Percentiles rank a stretch among this genome's conserved stretches.
Evolutionary conservation across 495 filamentous ascomycete genomes (phyloP).

Genomic region (Ascodesmis nigricans): DNA sequence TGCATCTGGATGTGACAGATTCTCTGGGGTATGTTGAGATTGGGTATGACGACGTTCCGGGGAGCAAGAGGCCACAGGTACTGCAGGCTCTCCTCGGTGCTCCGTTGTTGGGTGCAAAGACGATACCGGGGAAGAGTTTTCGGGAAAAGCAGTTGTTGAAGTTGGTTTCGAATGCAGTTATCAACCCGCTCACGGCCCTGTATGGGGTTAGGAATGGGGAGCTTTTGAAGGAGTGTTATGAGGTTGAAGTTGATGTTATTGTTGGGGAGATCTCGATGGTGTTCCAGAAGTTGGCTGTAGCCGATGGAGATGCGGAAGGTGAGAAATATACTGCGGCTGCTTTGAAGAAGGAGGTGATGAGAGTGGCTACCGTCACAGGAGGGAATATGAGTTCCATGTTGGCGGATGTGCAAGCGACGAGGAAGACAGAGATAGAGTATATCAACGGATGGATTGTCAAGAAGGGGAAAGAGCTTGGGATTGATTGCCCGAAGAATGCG

Average conservation of each 20-base stretch:
- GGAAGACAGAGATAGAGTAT: slow-evolving; percentile 55
- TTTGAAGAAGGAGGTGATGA: slow-evolving; percentile 32
- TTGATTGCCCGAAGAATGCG: slow-evolving; percentile 44
- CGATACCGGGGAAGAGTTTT: too few relatives aligned
- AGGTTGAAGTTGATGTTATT: slow-evolving; percentile 38
- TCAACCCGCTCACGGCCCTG: slow-evolving; percentile 62
- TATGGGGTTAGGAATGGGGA: slow-evolving; percentile 51
- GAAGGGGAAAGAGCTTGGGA: slow-evolving; percentile 41
- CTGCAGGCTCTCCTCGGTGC: too few relatives aligned
- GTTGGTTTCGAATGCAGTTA: slow-evolving; percentile 53
- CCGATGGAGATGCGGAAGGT: too few relatives aligned
- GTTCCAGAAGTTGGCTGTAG: slow-evolving; percentile 44
- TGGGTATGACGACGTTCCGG: too few relatives aligned
- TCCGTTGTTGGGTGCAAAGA: too few relatives aligned
- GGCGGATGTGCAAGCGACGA: slow-evolving; percentile 43
- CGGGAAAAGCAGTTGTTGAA: slow-evolving; percentile 67
- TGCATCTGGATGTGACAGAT: too few relatives aligned
- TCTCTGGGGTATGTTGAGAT: too few relatives aligned
- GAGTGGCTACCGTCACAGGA: slow-evolving; percentile 37
- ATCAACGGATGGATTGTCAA: slow-evolving; percentile 66
- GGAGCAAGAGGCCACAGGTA: too few relatives aligned
- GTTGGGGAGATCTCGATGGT: slow-evolving; percentile 43
- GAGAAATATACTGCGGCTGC: too few relatives aligned
- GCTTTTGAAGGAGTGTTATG: slow-evolving; percentile 37
- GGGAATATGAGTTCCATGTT: slow-evolving; percentile 60